A percentile compares a stretch with the other conserved stretches of the same genome.
Conservation (phyloP, 2,329 filamentous ascomycete genomes). For the Rhynchosporium secalis region DNA sequence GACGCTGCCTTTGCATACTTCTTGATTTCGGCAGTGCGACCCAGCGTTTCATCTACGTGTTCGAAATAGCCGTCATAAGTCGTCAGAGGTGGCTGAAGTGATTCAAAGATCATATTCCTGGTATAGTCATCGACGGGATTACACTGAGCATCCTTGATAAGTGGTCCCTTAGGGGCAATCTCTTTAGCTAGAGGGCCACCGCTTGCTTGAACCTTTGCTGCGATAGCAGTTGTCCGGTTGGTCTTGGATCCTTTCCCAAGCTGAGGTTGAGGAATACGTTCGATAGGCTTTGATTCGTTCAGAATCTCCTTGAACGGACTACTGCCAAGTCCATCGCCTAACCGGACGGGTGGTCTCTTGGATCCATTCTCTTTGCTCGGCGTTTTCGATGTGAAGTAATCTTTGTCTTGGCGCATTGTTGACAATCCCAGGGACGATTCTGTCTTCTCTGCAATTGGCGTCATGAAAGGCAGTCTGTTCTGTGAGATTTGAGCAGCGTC, state of each 20-base stretch:
- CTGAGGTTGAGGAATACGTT: constrained; percentile 54
- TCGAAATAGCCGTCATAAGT: constrained; percentile 81
- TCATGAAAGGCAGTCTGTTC: constrained; percentile 96
- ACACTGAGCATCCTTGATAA: constrained; percentile 80
- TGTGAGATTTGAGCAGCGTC: constrained; percentile 80
- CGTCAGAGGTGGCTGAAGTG: constrained; percentile 69
- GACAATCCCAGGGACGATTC: constrained; percentile 78
- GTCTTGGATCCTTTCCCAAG: constrained; percentile 50
- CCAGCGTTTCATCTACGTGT: constrained; percentile 62
- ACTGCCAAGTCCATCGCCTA: constrained; percentile 47
- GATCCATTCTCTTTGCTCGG: constrained; percentile 58
- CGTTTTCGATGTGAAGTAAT: constrained; percentile 69
- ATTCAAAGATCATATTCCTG: constrained; percentile 71
- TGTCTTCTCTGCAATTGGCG: constrained; percentile 93
- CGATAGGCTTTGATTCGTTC: constrained; percentile 50
- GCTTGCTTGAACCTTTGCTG: constrained; percentile 39
- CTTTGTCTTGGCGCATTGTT: constrained; percentile 56
- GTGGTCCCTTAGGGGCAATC: constrained; percentile 60
- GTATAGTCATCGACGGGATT: constrained; percentile 84
- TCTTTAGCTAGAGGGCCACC: constrained; percentile 41
- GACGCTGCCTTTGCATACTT: constrained; percentile 68
- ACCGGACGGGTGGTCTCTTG: constrained; percentile 32
- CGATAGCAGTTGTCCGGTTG: constrained; percentile 39
- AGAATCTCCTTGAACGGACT: constrained; percentile 72
- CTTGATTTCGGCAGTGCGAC: constrained; percentile 73